Evolutionary conservation across 352 stramenopile genomes (phyloP), one percentile per base, ranked within the genome.

Genomic region (Phytophthora nicotianae): DNA sequence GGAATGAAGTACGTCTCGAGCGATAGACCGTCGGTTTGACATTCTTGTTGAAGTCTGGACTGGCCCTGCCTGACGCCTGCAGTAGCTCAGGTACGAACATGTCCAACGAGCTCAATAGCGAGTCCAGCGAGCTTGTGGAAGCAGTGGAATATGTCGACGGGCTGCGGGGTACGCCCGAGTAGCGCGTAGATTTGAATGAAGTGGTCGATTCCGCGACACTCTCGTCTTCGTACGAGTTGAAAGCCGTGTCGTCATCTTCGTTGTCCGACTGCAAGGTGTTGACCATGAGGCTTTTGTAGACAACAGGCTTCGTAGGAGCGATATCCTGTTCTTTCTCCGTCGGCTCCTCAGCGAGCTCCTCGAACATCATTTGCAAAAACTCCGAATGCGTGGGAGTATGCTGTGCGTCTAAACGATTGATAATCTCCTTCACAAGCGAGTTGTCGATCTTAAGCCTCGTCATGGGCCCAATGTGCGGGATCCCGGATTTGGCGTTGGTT

Each of bases 41-140:
- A 61, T 13, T 33, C 27, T 33, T 38, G 13, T 10, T 5, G 33
- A 35, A 27, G 5, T 66, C 24, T 3, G 35, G 17, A 5, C 48
- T 69, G 17, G 37, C 35, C 17, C 72, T 57, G 3, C 57, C 14
- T 32, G 67, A 53, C 16, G 38, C 35, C 14, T 66, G 52, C 17
- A 66, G 33, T 17, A 66, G 40, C 9, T 75, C 68, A 16, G 63
- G 63, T 14, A 72, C 17, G 21, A 66, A 60, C 3, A 56, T 59
- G 46, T 75, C 68, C 16, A 70, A 43, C 24, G 63, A 73, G 19
- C 47, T 72, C 13, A 73, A 51, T 13, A 70, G 51, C 7, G 68
- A 77, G 29, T 77, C 68, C n/a, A 77, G 16, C 3, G 68, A 77
- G 5, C 50, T 42, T 6, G 68, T 74, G 24, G 68, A 77, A n/a